These are phyloP conservation scores for Flagelloscypha sp. DNA, from an alignment of 768 basidiomycete genomes.

Conservation along the genomic window DNA sequence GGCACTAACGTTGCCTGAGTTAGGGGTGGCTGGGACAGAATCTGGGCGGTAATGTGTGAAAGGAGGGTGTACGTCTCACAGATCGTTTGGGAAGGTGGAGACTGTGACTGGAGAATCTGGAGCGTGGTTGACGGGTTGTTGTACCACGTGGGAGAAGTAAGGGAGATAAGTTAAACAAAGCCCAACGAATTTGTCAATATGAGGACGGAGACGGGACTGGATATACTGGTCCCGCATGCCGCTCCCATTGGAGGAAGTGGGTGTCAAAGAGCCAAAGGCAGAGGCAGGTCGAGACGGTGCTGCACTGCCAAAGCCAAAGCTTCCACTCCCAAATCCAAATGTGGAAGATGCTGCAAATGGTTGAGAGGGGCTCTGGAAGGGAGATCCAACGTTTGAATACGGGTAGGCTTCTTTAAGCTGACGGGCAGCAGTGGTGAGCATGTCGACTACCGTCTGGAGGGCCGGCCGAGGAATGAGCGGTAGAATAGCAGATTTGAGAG, in stretches of 20 bases:
- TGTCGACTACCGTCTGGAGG: slow-evolving; percentile 63
- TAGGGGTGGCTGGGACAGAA: slow-evolving; percentile 60
- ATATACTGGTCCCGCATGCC: slow-evolving; percentile 81
- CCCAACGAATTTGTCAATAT: slow-evolving; percentile 69
- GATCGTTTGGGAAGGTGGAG: slow-evolving; percentile 28
- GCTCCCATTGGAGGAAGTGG: slow-evolving; percentile 27
- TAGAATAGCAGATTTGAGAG: slow-evolving; percentile 61
- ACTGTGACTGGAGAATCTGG: slow-evolving; percentile 15
- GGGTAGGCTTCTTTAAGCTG: slow-evolving; percentile 79
- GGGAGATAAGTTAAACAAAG: slow-evolving; percentile 76
- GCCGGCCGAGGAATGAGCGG: slow-evolving; percentile 82
- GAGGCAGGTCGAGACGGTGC: slow-evolving; percentile 7
- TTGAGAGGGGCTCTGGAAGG: slow-evolving; percentile 14
- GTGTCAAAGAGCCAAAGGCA: slow-evolving; percentile 23
- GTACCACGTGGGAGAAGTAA: slow-evolving; percentile 68
- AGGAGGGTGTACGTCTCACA: slow-evolving; percentile 71
- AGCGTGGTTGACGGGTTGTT: too few species aligned
- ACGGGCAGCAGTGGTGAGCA: slow-evolving; percentile 57
- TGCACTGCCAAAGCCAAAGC: slow-evolving; percentile 10
- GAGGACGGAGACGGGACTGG: slow-evolving; percentile 62
- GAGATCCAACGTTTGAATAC: slow-evolving; percentile 49
- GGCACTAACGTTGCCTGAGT: slow-evolving; percentile 51
- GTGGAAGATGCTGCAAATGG: slow-evolving; percentile 16
- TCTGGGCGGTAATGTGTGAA: slow-evolving; percentile 56
- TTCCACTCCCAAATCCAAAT: slow-evolving; percentile 17